phyloP scores from a whole-genome alignment of 495 filamentous ascomycete genomes.

The Podospora pseudoanserina region DNA sequence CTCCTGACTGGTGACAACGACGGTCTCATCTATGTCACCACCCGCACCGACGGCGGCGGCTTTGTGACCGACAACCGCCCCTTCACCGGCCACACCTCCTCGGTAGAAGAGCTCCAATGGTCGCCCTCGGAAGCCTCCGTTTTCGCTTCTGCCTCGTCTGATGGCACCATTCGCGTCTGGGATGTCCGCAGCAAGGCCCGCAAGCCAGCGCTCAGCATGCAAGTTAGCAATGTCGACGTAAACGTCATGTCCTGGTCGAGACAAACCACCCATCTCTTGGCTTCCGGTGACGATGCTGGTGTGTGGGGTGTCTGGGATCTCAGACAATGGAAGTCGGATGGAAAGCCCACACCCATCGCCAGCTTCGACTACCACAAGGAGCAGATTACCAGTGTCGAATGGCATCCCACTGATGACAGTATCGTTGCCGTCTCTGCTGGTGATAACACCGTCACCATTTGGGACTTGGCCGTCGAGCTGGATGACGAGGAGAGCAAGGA shows the following conservation, averaged over 20 bases:
- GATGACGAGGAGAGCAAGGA: constrained; percentile 95
- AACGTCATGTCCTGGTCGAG: constrained; percentile 95
- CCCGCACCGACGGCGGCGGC: constrained; percentile 76
- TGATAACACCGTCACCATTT: constrained; percentile 90
- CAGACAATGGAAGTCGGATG: constrained; percentile 80
- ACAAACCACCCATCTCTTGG: constrained; percentile 80
- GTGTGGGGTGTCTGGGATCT: constrained; percentile 96
- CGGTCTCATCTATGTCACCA: constrained; percentile 83
- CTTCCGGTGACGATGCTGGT: constrained; percentile 90
- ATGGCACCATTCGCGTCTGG: constrained; percentile 94
- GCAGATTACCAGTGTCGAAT: constrained; percentile 93
- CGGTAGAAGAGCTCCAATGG: constrained; percentile 95
- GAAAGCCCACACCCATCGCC: constrained; percentile 69
- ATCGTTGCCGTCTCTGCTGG: constrained; percentile 89
- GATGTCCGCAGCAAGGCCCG: constrained; percentile 86
- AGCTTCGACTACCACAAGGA: constrained; percentile 92
- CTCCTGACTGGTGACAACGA: constrained; percentile 88
- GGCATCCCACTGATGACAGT: constrained; percentile 94
- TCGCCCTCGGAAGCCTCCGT: constrained; percentile 86
- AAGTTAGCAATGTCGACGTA: constrained; percentile 78
- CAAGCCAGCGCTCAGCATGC: constrained; percentile 78
- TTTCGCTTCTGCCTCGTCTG: constrained; percentile 87
- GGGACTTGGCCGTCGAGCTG: constrained; percentile 94
- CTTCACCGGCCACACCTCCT: constrained; percentile 76
- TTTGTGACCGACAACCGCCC: constrained; percentile 79